A percentile compares a stretch with the other conserved stretches of the same genome.
Conservation (phyloP, 1,284 basidiomycete species). For the Ustilago hordei region DNA sequence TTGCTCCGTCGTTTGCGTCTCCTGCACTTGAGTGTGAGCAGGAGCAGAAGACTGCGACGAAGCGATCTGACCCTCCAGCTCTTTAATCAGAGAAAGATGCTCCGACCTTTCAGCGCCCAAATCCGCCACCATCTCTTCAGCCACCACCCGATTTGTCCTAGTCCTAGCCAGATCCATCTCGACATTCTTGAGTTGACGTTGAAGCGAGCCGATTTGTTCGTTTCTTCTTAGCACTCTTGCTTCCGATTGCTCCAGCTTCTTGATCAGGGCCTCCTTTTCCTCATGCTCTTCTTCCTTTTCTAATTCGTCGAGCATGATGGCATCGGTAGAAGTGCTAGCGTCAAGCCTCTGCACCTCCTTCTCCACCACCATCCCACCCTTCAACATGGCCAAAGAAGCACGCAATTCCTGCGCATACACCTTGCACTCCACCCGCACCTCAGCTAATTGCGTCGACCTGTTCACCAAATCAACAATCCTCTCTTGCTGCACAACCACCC, state of each 20-base stretch:
- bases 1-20: neutral
- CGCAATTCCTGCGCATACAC: slow-evolving; percentile 9
- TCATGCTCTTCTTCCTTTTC: neutral
- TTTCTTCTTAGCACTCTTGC: slow-evolving; percentile 40
- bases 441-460: neutral
- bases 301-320: neutral
- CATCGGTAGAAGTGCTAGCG: neutral
- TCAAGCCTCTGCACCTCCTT: neutral
- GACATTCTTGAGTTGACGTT: slow-evolving; percentile 20
- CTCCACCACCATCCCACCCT: neutral
- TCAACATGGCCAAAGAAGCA: slow-evolving; percentile 8
- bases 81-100: slow-evolving; percentile 10
- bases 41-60: neutral
- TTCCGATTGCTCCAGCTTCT: slow-evolving; percentile 19
- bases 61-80: neutral
- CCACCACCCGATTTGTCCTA: slow-evolving; percentile 35
- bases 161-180: slow-evolving; percentile 34
- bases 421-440: slow-evolving; percentile 6
- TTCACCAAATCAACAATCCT: slow-evolving; percentile 27
- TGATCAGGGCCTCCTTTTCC: neutral
- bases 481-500: slow-evolving; percentile 19
- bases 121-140: slow-evolving; percentile 36
- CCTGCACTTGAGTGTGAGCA: neutral
- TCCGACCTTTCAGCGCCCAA: slow-evolving; percentile 18
- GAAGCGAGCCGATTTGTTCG: slow-evolving; percentile 52